Conservation (phyloP, 495 filamentous ascomycete species). For the Talaromyces thailandensis region DNA sequence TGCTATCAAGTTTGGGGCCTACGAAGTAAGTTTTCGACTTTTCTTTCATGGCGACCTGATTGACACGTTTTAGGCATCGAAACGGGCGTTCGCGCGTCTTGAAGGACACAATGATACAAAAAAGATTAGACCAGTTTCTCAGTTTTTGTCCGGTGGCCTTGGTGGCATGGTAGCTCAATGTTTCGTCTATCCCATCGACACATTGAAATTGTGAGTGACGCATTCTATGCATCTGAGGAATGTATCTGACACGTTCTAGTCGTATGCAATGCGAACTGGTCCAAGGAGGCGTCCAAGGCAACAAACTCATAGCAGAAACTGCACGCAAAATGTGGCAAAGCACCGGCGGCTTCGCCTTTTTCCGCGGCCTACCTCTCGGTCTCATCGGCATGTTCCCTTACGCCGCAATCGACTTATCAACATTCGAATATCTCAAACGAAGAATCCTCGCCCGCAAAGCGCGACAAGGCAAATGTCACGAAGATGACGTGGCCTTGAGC, state of each 20-base stretch:
- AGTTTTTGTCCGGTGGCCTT: conserved; percentile 83
- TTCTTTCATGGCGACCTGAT: conserved; percentile 10
- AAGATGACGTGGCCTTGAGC: conserved; percentile 69
- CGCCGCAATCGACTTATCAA: conserved; percentile 90
- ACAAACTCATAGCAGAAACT: conserved; percentile 72
- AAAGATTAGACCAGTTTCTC: conserved; percentile 68
- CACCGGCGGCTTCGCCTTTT: conserved; percentile 67
- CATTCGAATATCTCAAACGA: conserved; percentile 86
- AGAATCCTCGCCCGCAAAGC: conserved; percentile 61
- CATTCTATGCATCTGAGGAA: not conserved
- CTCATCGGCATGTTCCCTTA: conserved; percentile 96
- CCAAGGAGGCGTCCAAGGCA: conserved; percentile 72
- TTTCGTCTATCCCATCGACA: conserved; percentile 93
- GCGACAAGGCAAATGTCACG: conserved; percentile 57
- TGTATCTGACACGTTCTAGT: conserved; percentile 21
- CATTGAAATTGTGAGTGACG: conserved; percentile 78
- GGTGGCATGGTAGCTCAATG: conserved; percentile 94
- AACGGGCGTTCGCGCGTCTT: conserved; percentile 72
- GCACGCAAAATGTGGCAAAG: conserved; percentile 74
- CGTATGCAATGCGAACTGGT: conserved; percentile 94
- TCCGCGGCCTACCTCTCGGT: conserved; percentile 87
- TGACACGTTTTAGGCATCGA: conserved; percentile 54
- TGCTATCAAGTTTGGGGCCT: conserved; percentile 93
- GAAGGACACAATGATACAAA: conserved; percentile 84
- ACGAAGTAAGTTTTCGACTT: conserved; percentile 49